phyloP scores from a whole-genome alignment of 768 basidiomycete genomes.

The Lactarius tabidus region DNA sequence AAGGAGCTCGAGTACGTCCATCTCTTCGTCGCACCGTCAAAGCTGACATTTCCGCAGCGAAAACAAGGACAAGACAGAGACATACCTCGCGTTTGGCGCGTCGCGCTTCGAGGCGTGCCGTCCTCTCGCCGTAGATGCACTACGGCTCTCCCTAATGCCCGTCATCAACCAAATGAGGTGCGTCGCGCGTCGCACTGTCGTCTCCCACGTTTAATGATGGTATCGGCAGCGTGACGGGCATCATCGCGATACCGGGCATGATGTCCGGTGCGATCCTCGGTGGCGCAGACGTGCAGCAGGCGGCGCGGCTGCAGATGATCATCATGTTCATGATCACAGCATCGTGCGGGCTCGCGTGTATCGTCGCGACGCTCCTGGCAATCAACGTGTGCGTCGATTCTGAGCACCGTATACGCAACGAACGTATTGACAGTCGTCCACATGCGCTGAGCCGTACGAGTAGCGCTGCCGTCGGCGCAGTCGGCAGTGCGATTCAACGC shows the following conservation, averaged over 20 bases:
- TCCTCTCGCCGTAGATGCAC: conserved; percentile 72
- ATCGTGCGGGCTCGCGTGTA: conserved; percentile 65
- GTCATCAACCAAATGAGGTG: conserved; percentile 87
- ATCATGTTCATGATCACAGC: conserved; percentile 94
- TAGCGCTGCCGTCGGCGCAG: not conserved
- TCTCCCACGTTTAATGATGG: not conserved
- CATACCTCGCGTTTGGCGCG: conserved; percentile 82
- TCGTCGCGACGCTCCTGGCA: conserved; percentile 56
- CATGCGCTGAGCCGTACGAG: conserved; percentile 15
- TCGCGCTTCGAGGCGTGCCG: conserved; percentile 78
- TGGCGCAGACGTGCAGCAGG: conserved; percentile 79
- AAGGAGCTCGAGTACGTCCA: conserved; percentile 65
- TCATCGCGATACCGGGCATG: conserved; percentile 83
- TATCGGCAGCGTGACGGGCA: conserved; percentile 57
- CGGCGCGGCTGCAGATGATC: conserved; percentile 84
- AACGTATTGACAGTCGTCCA: conserved; percentile 47
- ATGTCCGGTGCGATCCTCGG: conserved; percentile 91
- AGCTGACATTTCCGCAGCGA: conserved; percentile 44
- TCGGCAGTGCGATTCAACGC: not conserved
- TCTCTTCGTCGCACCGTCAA: not conserved
- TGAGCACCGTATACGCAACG: conserved; percentile 59
- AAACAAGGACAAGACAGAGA: conserved; percentile 81
- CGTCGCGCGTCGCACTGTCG: not conserved
- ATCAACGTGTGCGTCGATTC: conserved; percentile 62
- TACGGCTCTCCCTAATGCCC: conserved; percentile 76